Base-by-base conservation (phyloP, 2,329 filamentous ascomycete genomes). In the Nigrograna mackinnonii region DNA sequence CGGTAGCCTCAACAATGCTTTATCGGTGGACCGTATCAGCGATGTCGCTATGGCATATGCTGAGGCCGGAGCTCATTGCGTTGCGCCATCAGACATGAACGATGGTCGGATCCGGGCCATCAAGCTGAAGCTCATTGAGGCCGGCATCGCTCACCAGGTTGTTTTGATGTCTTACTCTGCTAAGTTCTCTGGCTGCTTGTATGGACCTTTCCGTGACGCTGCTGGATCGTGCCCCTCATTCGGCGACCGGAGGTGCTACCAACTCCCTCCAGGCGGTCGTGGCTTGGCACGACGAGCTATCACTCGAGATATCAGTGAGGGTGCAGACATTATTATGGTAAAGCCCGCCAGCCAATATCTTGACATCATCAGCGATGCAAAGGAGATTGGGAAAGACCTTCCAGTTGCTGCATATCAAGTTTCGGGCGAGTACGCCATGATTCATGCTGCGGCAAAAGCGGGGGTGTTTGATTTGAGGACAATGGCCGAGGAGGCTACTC, bases 21-120 rank as follows among this genome's bases (percentile, higher is more conserved):
- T 95, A 35, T 96, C 91, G 3, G 91, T 97, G 6, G 92, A 97
- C 64, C 86, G 94, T 49, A 91, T 99, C 57, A 92, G 89, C 3
- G 91, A 97, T 67, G 92, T 97, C n/a, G 92, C 94, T n/a, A 79
- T 97, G 52, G 89, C 92, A 22, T 99, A 99, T 66, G 94, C 94
- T n/a, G 80, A 86, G 61, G 94, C 94, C 13, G 94, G 94, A 43
- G 94, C 92, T 1, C 94, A 99, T 72, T 97, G 92, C 68, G 91
- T 99, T 20, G 94, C 94, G 0, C 94, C 94, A 2, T 96, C 90
- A 2, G 94, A 99, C 69, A 99, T 99, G 94, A 99, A 97, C 68
- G 94, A 99, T 67, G 94, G 94, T 20, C 87, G 94, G 52, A 95
- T 99, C 61, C 89, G 92, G 44, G 92, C 91, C 48, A 99, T 99